Evolutionary conservation across 768 basidiomycete species (phyloP), one percentile per base, ranked within the genome.

Genomic region (Nevesoporus exiguus): DNA sequence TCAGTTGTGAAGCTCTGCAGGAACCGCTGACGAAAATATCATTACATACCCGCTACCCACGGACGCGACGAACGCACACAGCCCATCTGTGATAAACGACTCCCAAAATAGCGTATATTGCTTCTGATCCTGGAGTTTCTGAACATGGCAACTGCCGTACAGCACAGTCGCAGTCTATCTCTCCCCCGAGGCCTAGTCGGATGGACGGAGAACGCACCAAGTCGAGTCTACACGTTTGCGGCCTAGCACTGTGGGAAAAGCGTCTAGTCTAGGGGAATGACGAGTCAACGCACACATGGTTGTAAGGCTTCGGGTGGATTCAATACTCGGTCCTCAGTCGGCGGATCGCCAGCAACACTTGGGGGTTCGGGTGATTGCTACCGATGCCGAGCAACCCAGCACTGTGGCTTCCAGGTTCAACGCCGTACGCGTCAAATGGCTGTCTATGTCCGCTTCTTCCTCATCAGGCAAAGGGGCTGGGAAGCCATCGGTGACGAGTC

Each of bases 41-140:
- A 34, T 1, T 22, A 61, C 76, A 15, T 55, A 85, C 86, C 77
- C 85, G 84, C 84, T 85, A 88, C 56, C 82, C n/a, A n/a, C n/a
- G n/a, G n/a, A n/a, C n/a, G n/a, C n/a, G n/a, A n/a, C n/a, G n/a
- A n/a, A n/a, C n/a, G n/a, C n/a, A n/a, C n/a, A n/a, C n/a, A n/a
- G n/a, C n/a, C n/a, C 82, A 64, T 88, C 86, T 0, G 85, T 84
- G 58, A 86, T 83, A 60, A 85, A 86, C 29, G 87, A 55, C 56
- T 88, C 86, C 86, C 86, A 88, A 60, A 88, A 88, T 22, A 88
- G 65, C 1, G 82, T 78, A 29, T 86, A 77, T 4, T 86, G 79
- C 65, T 86, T 86, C 71, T 88, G 85, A 6, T 86, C 83, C n/a
- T n/a, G n/a, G n/a, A n/a, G n/a, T n/a, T 61, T 86, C 86, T 1